phyloP scores from a whole-genome alignment of 1,139 yeast genomes.

The Wickerhamiella infanticola region DNA sequence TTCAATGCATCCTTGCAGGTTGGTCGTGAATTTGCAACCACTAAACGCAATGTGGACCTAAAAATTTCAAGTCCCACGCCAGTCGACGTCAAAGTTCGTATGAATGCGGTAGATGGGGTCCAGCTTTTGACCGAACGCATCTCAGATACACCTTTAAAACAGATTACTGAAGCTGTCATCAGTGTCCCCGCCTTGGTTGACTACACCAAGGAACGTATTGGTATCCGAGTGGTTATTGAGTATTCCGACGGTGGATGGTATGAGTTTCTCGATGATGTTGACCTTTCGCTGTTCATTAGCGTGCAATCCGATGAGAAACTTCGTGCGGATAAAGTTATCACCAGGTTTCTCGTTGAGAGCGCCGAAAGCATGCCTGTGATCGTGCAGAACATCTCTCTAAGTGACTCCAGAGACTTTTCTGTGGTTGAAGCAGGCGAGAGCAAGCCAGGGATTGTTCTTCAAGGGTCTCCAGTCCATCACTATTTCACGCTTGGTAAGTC shows the following conservation, averaged over 20 bases:
- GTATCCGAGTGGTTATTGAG: conserved; percentile 22
- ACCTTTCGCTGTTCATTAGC: conserved; percentile 45
- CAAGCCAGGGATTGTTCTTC: conserved; percentile 34
- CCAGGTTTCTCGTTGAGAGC: conserved; percentile 52
- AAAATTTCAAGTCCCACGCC: conserved; percentile 7
- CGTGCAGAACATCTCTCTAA: conserved; percentile 32
- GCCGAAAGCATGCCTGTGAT: conserved; percentile 42
- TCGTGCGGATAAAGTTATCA: conserved; percentile 35
- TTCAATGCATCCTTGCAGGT: conserved; percentile 9
- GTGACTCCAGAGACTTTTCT: conserved; percentile 28
- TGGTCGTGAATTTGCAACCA: conserved; percentile 7
- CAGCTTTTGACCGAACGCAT: conserved; percentile 12
- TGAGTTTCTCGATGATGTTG: conserved; percentile 25
- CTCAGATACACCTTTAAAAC: conserved; percentile 4
- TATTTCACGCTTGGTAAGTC: conserved; percentile 36
- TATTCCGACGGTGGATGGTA: conserved; percentile 19
- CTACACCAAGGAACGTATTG: conserved; percentile 16
- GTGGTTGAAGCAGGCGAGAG: conserved; percentile 27
- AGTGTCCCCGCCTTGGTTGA: conserved; percentile 13
- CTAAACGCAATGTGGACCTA: conserved; percentile 11
- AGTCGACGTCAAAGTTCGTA: conserved; percentile 7
- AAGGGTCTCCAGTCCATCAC: conserved; percentile 54
- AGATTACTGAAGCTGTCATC: conserved; percentile 7
- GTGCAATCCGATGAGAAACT: conserved; percentile 51
- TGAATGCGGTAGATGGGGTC: conserved; percentile 11